Percentiles rank a stretch among this genome's conserved stretches.
Conservation (phyloP, 2,329 filamentous ascomycete genomes). For the Aspergillus ochraceoroseus region DNA sequence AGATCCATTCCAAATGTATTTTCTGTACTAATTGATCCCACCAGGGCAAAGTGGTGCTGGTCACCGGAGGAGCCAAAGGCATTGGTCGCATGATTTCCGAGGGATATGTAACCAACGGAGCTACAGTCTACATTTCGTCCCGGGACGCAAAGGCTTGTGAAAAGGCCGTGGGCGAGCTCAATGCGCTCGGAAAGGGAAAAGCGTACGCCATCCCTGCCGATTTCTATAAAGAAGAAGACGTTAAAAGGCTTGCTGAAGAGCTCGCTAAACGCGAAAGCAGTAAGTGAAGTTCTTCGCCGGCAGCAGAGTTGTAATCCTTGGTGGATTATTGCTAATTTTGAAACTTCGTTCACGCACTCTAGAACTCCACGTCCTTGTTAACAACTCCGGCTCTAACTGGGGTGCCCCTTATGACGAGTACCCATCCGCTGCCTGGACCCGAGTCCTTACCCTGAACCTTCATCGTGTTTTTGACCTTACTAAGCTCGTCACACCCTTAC, state of each 20-base stretch:
- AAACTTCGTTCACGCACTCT: too few relatives aligned
- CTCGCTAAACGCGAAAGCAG: constrained; percentile 49
- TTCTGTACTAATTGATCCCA: not conserved
- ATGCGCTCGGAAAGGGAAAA: constrained; percentile 49
- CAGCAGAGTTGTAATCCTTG: not conserved
- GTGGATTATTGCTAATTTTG: not conserved
- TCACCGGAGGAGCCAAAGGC: constrained; percentile 50
- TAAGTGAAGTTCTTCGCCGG: constrained; percentile 40
- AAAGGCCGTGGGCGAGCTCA: constrained; percentile 45
- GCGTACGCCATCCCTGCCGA: constrained; percentile 50
- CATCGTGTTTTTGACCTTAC: constrained; percentile 50
- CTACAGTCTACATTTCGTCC: constrained; percentile 52
- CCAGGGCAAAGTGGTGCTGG: constrained; percentile 46
- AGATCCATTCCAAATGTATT: not conserved
- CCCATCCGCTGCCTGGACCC: constrained; percentile 55
- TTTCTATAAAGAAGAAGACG: constrained; percentile 50
- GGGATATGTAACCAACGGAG: constrained; percentile 51
- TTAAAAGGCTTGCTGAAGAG: constrained; percentile 47
- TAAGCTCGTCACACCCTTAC: constrained; percentile 46
- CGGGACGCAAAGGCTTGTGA: constrained; percentile 50
- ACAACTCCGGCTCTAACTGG: constrained; percentile 53
- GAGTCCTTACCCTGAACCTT: constrained; percentile 53
- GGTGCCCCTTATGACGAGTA: constrained; percentile 56
- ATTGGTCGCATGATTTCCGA: constrained; percentile 54
- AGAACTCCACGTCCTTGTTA: constrained; percentile 49